A percentile compares a stretch with the other conserved stretches of the same genome.
phyloP scores from a whole-genome alignment of 2,329 filamentous ascomycete species.

The Thielaviopsis populi region DNA sequence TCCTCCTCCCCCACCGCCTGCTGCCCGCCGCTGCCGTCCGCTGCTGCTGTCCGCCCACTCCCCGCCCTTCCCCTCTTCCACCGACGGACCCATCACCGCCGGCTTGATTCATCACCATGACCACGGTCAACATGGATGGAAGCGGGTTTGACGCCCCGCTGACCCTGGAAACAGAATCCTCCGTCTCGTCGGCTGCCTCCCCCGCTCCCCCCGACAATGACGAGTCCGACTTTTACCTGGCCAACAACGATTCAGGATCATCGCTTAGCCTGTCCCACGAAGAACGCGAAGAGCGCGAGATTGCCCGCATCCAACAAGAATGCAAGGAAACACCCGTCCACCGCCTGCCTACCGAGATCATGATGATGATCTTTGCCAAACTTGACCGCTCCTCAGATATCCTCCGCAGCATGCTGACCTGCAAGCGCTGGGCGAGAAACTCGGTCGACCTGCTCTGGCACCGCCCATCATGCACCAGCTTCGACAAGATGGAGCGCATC shows the following conservation, averaged over 20 bases:
- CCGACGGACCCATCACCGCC: not conserved
- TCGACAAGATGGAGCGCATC: conserved; percentile 66
- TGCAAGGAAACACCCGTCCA: conserved; percentile 64
- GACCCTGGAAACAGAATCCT: conserved; percentile 27
- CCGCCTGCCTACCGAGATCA: conserved; percentile 79
- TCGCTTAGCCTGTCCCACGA: conserved; percentile 64
- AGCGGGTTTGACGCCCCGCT: conserved; percentile 10
- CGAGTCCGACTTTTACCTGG: conserved; percentile 85
- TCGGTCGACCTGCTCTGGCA: conserved; percentile 92
- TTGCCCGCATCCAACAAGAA: conserved; percentile 51
- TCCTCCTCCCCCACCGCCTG: not conserved
- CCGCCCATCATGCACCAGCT: conserved; percentile 76
- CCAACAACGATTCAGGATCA: conserved; percentile 82
- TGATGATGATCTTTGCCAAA: conserved; percentile 83
- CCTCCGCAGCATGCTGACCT: conserved; percentile 83
- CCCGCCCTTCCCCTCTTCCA: not conserved
- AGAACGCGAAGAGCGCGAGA: conserved; percentile 53
- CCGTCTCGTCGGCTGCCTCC: conserved; percentile 57
- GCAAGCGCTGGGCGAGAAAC: conserved; percentile 81
- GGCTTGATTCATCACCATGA: conserved; percentile 4
- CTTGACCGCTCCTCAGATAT: conserved; percentile 63
- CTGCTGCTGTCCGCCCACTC: too few relatives aligned
- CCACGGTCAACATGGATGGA: not conserved
- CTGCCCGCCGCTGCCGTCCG: too few relatives aligned
- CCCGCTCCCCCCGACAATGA: conserved; percentile 65